Conservation (phyloP, 2,329 filamentous ascomycete species). For the Ambrosiella beaveri region DNA sequence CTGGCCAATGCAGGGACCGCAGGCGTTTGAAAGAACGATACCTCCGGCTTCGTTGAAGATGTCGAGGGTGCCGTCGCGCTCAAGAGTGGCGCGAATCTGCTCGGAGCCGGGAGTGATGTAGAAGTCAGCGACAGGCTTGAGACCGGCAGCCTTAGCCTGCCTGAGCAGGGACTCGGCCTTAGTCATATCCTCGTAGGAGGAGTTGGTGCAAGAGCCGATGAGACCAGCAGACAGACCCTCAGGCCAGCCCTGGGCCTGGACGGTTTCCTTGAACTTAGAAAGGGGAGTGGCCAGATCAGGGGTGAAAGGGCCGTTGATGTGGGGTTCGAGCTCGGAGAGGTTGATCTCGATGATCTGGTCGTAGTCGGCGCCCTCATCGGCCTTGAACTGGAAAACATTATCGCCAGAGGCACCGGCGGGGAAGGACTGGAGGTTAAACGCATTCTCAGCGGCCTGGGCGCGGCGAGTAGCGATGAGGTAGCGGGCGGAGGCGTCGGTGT, state of each 20-base stretch:
- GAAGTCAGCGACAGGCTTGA: slow-evolving; percentile 79
- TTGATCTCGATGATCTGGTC: slow-evolving; percentile 85
- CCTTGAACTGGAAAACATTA: slow-evolving; percentile 47
- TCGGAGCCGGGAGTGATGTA: slow-evolving; percentile 95
- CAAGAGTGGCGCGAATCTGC: slow-evolving; percentile 86
- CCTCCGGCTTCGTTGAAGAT: slow-evolving; percentile 80
- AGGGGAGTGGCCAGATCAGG: slow-evolving; percentile 87
- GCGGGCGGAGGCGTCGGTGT: slow-evolving; percentile 63
- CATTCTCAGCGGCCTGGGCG: slow-evolving; percentile 45
- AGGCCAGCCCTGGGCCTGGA: slow-evolving; percentile 77
- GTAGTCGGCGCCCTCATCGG: slow-evolving; percentile 70
- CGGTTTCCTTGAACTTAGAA: slow-evolving; percentile 72
- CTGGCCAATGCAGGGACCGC: slow-evolving; percentile 83
- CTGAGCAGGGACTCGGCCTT: slow-evolving; percentile 83
- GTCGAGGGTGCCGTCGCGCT: slow-evolving; percentile 69
- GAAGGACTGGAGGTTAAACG: slow-evolving; percentile 41
- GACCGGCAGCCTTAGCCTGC: slow-evolving; percentile 73
- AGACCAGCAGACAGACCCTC: slow-evolving; percentile 78
- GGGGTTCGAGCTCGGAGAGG: slow-evolving; percentile 75
- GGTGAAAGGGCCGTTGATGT: slow-evolving; percentile 94
- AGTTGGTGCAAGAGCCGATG: slow-evolving; percentile 97
- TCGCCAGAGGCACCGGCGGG: slow-evolving; percentile 27
- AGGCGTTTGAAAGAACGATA: slow-evolving; percentile 83
- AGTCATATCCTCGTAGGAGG: slow-evolving; percentile 97
- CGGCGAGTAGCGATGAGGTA: slow-evolving; percentile 72